Conservation (phyloP, 768 basidiomycete genomes). For the Fibroporia radiculosa region DNA sequence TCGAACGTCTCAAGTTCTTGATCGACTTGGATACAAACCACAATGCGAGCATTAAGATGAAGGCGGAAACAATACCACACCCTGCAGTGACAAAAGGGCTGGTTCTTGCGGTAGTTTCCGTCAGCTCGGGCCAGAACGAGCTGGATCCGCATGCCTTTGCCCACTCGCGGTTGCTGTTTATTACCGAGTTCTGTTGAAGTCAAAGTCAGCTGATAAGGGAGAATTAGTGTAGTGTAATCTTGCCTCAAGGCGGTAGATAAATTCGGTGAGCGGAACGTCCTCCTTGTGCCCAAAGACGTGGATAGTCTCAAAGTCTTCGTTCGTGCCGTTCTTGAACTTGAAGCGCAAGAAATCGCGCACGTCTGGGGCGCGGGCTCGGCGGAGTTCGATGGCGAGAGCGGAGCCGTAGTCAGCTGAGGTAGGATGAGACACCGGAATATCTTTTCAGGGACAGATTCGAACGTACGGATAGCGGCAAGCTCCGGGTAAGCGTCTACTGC, state of each 20-base stretch:
- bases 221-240: no score
- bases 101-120: conserved; percentile 11
- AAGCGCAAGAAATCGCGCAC: conserved; percentile 76
- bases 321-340: conserved; percentile 80
- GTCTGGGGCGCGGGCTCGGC: conserved; percentile 67
- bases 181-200: conserved; percentile 32
- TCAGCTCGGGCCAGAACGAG: conserved; percentile 6
- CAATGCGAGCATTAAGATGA: conserved; percentile 27
- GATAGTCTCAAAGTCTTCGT: conserved; percentile 52
- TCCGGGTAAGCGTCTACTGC: conserved; percentile 49
- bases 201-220: background rate
- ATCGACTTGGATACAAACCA: conserved; percentile 27
- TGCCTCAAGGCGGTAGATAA: conserved; percentile 81
- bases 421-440: no score
- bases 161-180: conserved; percentile 38
- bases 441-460: no score
- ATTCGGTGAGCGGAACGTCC: conserved; percentile 78
- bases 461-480: conserved; percentile 58
- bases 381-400: conserved; percentile 72
- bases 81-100: conserved; percentile 23
- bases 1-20: conserved; percentile 26
- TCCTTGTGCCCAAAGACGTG: conserved; percentile 68
- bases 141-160: conserved; percentile 30
- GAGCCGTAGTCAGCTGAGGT: conserved; percentile 61
- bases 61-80: conserved; percentile 28